Base-by-base conservation (phyloP, 148 eudicot species). In the Vaccinium myrtillus region DNA sequence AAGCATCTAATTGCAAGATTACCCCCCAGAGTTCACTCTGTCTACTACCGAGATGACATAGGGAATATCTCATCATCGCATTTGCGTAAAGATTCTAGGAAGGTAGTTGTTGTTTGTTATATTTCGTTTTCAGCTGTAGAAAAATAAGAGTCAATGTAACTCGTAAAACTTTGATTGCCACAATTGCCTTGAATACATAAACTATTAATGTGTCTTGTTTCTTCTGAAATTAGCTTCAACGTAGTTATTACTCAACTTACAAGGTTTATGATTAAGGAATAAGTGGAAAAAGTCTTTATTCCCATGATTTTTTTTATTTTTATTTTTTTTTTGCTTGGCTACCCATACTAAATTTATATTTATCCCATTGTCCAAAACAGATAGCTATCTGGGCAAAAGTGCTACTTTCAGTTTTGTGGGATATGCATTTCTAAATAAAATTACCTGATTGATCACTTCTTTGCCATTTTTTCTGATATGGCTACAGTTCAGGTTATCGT, bases 11-110 rank as follows among this genome's bases (percentile, higher is more conserved):
- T 94, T 82, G 99, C 96, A 74, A 90, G 89, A 85, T 88, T 97
- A 86, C 99, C 99, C 65, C 98, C 99, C 46, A 89, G 98, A 86
- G 96, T 97, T 85, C 93, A 94, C 90, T 95, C 99, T 63, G 99
- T 97, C 84, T 97, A 97, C 91, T 97, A 97, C 91, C 92, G 99
- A 81, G 99, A 97, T 86, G 89, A 85, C 48, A 97, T 97, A 6
- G 99, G 99, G 83, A 97, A 97, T 88, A 97, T 97, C 84, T 97
- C 99, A 81, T 82, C 99, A 55, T 97, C 99, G 18, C 93, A 92
- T 88, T 90, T 97, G 79, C 98, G 99, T 23, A 78, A 87, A 79
- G 91, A 87, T 86, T 90, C 85, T 23, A 95, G 86, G 90, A 93
- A 97, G 98, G 99, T 97, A 90, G 58, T 23, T 58, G 59, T 30